A percentile compares a stretch with the other conserved stretches of the same genome.
phyloP scores from a whole-genome alignment of 768 basidiomycete genomes.

The Flagelloscypha sp. region DNA sequence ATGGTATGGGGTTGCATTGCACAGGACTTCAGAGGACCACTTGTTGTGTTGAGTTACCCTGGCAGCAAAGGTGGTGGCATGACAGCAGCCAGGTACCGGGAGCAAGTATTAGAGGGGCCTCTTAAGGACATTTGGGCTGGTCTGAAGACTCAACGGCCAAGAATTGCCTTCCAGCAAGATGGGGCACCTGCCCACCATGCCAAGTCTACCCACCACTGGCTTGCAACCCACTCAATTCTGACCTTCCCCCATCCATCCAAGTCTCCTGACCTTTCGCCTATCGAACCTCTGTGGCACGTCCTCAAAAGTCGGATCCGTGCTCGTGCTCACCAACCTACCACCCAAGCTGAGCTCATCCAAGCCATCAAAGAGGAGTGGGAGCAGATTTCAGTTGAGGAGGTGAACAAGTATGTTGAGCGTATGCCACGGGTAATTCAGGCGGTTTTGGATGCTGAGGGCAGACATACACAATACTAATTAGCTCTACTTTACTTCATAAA shows the following conservation, averaged over 20 bases:
- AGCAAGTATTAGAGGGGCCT: conserved; percentile 8
- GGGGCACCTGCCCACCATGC: conserved; percentile 6
- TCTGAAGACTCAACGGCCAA: conserved; percentile 3
- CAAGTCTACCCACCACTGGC: conserved; percentile 5
- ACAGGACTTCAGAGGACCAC: conserved; percentile 9
- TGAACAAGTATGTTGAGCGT: conserved; percentile 10
- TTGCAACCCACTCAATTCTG: background rate
- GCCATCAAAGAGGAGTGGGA: conserved; percentile 7
- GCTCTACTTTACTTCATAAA: conserved; percentile 11
- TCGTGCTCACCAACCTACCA: background rate
- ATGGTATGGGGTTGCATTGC: conserved; percentile 11
- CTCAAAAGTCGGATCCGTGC: conserved; percentile 5
- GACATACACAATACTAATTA: conserved; percentile 9
- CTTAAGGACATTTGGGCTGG: background rate
- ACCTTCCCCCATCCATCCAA: conserved; percentile 8
- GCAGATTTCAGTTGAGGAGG: conserved; percentile 7
- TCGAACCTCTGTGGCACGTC: conserved; percentile 8
- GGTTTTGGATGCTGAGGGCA: conserved; percentile 10
- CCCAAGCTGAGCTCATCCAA: conserved; percentile 1
- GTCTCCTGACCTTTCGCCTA: conserved; percentile 8
- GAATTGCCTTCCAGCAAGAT: conserved; percentile 10
- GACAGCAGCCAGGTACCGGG: conserved; percentile 5
- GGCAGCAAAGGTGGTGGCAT: conserved; percentile 11
- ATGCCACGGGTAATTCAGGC: conserved; percentile 13
- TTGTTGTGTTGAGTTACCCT: conserved; percentile 11